Evolutionary conservation across 192 early-diverging fungal species (phyloP), one percentile per base, ranked within the genome.

Genomic region (Pilobolus umbonatus): DNA sequence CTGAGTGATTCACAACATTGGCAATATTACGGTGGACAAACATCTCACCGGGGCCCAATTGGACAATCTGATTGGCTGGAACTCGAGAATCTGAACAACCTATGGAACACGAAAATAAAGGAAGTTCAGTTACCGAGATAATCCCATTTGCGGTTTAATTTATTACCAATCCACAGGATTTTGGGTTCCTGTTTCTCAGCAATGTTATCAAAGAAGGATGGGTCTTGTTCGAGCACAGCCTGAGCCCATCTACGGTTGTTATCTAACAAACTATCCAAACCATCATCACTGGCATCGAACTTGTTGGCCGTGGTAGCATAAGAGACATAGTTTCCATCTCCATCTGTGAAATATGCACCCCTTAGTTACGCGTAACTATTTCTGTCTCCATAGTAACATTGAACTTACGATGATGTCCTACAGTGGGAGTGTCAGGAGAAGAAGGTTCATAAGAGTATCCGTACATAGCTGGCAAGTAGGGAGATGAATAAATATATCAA

Each of bases 21-120:
- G 94, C 96, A 57, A 98, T 96, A 79, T 97, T 98, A 61, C 96
- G 84, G 77, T 96, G 94, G 14, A 95, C 90, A 74, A 98, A 98
- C 45, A 97, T 75, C 55, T 96, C 91, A 21, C 96, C 95, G 12
- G 87, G 85, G 35, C 75, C 74, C 28, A 76, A 59, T 61, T 78
- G 75, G 4, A 83, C 79, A 42, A 96, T 71, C 34, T 83, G 75
- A 58, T 94, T 90, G 36, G 91, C 87, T 24, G 92, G 88, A 17
- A 95, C 90, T 54, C 96, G 88, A 24, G 94, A 94, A 72, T 98
- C 96, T 3, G 89, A 84, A 78, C 96, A 98, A 2, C 87, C 91
- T 82, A 61, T 46, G 40, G 8, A 55, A 29, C 31, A 57, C 14
- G 0, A 47, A 28, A 12, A 9, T 22, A 24, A 38, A 8, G 15